Percentiles rank a stretch among this genome's conserved stretches.
These are phyloP conservation scores for Tricholomella constricta DNA, from an alignment of 768 basidiomycete genomes.

Conservation along the genomic window DNA sequence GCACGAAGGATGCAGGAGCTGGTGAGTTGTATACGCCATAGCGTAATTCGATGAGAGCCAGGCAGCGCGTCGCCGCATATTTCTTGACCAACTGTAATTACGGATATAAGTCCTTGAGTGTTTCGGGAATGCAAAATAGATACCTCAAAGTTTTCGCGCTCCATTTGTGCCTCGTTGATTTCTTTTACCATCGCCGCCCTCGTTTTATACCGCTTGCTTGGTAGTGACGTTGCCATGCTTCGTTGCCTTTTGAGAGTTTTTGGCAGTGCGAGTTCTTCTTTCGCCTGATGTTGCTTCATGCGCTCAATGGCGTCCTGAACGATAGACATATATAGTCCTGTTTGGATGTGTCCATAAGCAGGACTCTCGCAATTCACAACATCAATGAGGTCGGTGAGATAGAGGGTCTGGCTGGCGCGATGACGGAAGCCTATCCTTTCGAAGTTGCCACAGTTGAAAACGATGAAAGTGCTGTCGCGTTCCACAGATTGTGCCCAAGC, in stretches of 20 bases:
- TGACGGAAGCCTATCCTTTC: constrained; percentile 21
- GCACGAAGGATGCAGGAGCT: constrained; percentile 12
- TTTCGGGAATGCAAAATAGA: background rate
- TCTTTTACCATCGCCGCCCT: constrained; percentile 4
- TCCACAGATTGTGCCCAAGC: constrained; percentile 17
- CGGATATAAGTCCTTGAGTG: background rate
- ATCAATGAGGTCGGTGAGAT: constrained; percentile 20
- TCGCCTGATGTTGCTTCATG: background rate
- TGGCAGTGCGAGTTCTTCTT: background rate
- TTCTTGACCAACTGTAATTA: constrained; percentile 3
- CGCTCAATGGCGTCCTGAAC: constrained; percentile 20
- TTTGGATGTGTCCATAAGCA: constrained; percentile 17
- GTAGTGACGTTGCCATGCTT: background rate
- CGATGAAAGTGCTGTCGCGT: constrained; percentile 17
- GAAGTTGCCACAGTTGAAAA: constrained; percentile 21
- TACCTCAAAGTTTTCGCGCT: constrained; percentile 3
- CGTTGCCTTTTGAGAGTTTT: background rate
- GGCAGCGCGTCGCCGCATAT: constrained; percentile 1
- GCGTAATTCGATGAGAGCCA: constrained; percentile 10
- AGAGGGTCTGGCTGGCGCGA: constrained; percentile 20
- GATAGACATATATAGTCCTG: constrained; percentile 19
- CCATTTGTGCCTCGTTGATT: background rate
- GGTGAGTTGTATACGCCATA: constrained; percentile 15
- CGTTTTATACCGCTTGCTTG: constrained; percentile 8
- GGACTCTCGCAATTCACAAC: constrained; percentile 7